Percentiles rank a stretch among this genome's conserved stretches.
Conservation (phyloP, 345 rosid genomes). For the Hevea brasiliensis region DNA sequence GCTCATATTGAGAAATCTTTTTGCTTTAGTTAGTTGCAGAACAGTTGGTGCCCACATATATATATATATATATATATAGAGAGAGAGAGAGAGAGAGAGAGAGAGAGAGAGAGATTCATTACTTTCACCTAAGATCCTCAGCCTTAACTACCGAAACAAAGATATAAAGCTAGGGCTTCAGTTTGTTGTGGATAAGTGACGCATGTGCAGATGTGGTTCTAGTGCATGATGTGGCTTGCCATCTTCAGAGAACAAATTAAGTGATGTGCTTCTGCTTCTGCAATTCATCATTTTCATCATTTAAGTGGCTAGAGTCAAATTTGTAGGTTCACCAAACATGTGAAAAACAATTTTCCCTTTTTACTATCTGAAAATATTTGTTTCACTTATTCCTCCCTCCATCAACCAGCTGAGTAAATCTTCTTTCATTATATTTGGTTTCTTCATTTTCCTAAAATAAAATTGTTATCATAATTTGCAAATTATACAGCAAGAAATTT, state of each 20-base stretch:
- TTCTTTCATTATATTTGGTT: no score
- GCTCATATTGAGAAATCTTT: background rate
- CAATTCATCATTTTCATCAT: constrained; percentile 29
- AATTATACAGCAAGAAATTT: no score
- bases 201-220: constrained; percentile 21
- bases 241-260: constrained; percentile 39
- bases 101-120: no score
- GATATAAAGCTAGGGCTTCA: background rate
- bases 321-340: constrained; percentile 38
- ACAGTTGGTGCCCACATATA: background rate
- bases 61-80: no score
- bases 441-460: no score
- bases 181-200: constrained; percentile 18
- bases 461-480: no score
- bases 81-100: no score
- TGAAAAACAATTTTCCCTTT: constrained; percentile 11
- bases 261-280: constrained; percentile 27
- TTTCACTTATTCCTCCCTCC: no score
- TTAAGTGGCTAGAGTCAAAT: constrained; percentile 7
- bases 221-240: constrained; percentile 40
- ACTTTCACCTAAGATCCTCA: no score
- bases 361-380: background rate
- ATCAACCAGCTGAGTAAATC: no score
- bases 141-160: background rate
- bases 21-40: background rate